phyloP scores from a whole-genome alignment of 768 basidiomycete genomes.

The Psilocybe cyanescens region DNA sequence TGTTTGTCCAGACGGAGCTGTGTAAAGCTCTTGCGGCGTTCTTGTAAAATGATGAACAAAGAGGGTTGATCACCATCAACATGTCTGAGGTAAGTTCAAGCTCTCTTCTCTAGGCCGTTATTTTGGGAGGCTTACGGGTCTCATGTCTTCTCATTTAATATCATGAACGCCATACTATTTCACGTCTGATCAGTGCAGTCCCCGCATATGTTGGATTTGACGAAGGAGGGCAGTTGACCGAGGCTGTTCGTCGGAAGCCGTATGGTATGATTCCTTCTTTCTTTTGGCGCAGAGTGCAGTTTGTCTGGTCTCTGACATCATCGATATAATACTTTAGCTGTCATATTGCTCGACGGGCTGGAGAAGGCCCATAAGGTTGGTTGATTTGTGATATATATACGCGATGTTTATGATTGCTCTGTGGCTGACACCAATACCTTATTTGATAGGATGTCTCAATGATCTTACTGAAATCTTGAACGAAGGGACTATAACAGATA shows the following conservation, averaged over 20 bases:
- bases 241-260: conserved; percentile 89
- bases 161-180: conserved; percentile 90
- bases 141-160: conserved; percentile 50
- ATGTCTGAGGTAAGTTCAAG: conserved; percentile 73
- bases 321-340: conserved; percentile 45
- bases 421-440: too few relatives aligned
- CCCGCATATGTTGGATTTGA: conserved; percentile 95
- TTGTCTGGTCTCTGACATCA: neutral
- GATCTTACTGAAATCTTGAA: conserved; percentile 91
- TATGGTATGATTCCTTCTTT: conserved; percentile 55
- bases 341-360: conserved; percentile 83
- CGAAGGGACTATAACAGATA: conserved; percentile 88
- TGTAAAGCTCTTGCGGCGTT: conserved; percentile 89
- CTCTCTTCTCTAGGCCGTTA: neutral
- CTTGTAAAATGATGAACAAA: conserved; percentile 87
- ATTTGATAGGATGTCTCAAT: conserved; percentile 73
- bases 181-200: conserved; percentile 88
- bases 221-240: conserved; percentile 86
- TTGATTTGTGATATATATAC: neutral
- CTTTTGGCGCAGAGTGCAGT: neutral
- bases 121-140: neutral
- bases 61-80: conserved; percentile 89
- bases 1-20: conserved; percentile 69
- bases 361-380: conserved; percentile 90
- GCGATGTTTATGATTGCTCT: neutral